Base-by-base conservation (phyloP, 129 eudicot species). In the Scalesia atractyloides region DNA sequence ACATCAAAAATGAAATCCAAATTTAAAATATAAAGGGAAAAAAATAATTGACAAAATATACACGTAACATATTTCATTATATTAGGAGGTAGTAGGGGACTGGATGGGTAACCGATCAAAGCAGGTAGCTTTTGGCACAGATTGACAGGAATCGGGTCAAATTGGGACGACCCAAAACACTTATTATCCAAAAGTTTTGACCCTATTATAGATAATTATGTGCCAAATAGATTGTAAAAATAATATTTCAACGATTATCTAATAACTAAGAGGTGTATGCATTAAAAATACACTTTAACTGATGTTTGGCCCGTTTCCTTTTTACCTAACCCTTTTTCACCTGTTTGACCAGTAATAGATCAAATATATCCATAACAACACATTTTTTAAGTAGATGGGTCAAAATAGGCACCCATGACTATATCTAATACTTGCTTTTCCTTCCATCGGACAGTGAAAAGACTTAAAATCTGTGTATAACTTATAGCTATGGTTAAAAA, bases 1-100 rank as follows among this genome's bases (percentile, higher is more conserved):
- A 72, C 54, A 57, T 34, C 63, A 76, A 43, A 37, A 53, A 4
- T 66, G 20, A 3, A 60, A 75, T 36, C 58, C 33, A 57, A 12
- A 36, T 19, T 71, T 49, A 9, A 34, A 46, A 60, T 49, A 17
- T 14, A 2, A 17, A 2, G 34, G 16, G 9, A 9, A 39, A 39
- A 68, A 19, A 66, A 46, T 22, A 8, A 1, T 22, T 22, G 49
- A 18, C 37, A 44, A 39, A 43, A 65, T 33, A 41, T 36, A 63
- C 24, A 63, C 6, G 9, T 7, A 64, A 19, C 69, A 9, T 24
- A 16, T 53, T 53, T 49, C 17, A 2, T 2, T 2, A 8, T 37
- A 37, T 37, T 7, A 37, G 4, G 43, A 37, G 8, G 43, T 37
- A 5, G 43, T 7, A 37, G 8, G 0, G 43, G 8, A 7, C 43